phyloP scores from a whole-genome alignment of 371 early-diverging fungal species.

The Zychaea mexicana region DNA sequence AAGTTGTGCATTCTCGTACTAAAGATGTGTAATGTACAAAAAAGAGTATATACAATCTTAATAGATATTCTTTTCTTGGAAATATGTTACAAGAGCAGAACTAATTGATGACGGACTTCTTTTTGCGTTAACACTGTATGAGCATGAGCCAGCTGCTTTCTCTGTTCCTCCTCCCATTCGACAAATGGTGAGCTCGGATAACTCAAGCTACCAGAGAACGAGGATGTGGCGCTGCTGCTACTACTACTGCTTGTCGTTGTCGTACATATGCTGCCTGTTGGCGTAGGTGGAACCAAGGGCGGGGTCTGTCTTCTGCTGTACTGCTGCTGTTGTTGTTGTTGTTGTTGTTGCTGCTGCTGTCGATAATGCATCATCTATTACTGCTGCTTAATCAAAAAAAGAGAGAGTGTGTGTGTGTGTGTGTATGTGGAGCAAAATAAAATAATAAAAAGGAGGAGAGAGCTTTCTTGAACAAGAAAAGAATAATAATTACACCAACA shows the following conservation, averaged over 20 bases:
- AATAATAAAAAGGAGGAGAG: not conserved
- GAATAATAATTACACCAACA: not conserved
- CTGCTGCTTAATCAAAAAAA: not conserved
- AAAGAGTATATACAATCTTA: not conserved
- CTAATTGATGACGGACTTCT: not conserved
- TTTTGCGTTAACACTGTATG: not conserved
- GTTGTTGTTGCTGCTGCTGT: not conserved
- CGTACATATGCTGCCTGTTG: not conserved
- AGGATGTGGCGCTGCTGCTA: not conserved
- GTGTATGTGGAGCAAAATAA: too few relatives aligned
- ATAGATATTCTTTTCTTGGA: too few relatives aligned
- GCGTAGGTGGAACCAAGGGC: not conserved
- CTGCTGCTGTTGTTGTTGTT: not conserved
- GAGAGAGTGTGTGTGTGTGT: too few relatives aligned
- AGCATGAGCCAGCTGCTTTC: not conserved
- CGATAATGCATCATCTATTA: not conserved
- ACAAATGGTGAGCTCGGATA: not conserved
- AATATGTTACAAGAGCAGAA: not conserved
- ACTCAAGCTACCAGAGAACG: not conserved
- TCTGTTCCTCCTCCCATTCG: not conserved
- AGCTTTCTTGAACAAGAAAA: not conserved
- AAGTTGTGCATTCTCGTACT: not conserved
- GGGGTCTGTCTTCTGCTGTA: not conserved
- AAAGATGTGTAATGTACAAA: too few relatives aligned
- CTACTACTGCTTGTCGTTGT: not conserved